Base-by-base conservation (phyloP, 768 basidiomycete species). In the Mycena rosella region DNA sequence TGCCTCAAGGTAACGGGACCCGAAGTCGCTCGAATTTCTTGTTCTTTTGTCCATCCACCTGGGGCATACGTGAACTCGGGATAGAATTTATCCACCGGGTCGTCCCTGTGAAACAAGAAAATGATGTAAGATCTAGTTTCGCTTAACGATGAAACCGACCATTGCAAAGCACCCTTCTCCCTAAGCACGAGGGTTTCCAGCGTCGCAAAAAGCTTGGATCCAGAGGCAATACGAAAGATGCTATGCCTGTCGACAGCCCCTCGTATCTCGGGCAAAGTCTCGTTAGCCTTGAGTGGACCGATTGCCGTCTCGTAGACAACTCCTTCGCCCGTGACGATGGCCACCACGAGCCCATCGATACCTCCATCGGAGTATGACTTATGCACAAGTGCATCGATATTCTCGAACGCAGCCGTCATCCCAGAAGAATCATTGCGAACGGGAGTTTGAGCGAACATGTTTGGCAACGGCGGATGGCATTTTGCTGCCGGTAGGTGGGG, bases 291-390 rank as follows among this genome's bases (percentile, higher is more conserved):
- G 11, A 72, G 69, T 7, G 60, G 63, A 9, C 77, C 77, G 32
- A 65, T 64, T n/a, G 60, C 63, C 20, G 57, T 55, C 44, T 75
- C 72, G 44, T 68, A 77, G 2, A 77, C 30, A 6, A 68, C 30
- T 20, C 76, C 77, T 32, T 73, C 53, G 14, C 72, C 30, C 6
- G 75, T 73, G 20, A 77, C 72, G 42, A 78, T 68, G 10, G 73
- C 76, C 15, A 76, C 59, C 5, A 69, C 68, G 18, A 78, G 53
- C 26, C 75, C 72, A 58, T 78, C 77, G 17, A 77, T 74, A 7
- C 73, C 73, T 14, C 71, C 71, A 3, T 38, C 45, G 14, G 42
- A 27, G 40, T 58, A 68, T 9, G 67, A 56, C 7, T 32, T 30
- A 7, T 52, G 26, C 13, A 72, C 63, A 4, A 59, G 32, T n/a